Percentiles rank a stretch among this genome's conserved stretches.
These are phyloP conservation scores for Plenodomus biglobosus DNA, from an alignment of 2,329 filamentous ascomycete genomes.

Conservation along the genomic window DNA sequence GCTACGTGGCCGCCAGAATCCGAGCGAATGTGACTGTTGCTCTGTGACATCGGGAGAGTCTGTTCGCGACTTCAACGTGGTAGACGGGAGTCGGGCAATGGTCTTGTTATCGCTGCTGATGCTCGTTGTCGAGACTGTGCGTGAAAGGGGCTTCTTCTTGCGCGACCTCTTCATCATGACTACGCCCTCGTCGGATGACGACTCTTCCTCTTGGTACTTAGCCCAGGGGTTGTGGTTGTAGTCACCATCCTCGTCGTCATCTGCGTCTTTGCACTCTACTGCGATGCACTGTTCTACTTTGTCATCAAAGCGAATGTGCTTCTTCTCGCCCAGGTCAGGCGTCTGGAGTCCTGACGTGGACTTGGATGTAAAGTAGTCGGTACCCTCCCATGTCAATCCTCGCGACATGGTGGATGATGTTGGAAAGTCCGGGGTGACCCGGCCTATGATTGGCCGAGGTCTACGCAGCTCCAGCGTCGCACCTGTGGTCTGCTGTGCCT, in stretches of 20 bases:
- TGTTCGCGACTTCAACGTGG: conserved; percentile 80
- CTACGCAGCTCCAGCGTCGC: conserved; percentile 47
- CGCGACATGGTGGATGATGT: conserved; percentile 65
- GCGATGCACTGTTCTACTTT: conserved; percentile 96
- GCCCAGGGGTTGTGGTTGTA: conserved; percentile 46
- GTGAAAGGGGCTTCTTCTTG: conserved; percentile 51
- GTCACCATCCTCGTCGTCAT: conserved; percentile 60
- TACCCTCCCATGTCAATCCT: conserved; percentile 62
- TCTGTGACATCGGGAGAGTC: conserved; percentile 70
- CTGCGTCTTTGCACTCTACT: conserved; percentile 79
- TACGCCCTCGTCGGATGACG: conserved; percentile 70
- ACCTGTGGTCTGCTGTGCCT: conserved; percentile 73
- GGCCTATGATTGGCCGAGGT: conserved; percentile 59
- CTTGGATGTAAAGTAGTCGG: conserved; percentile 66
- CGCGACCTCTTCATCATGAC: conserved; percentile 77
- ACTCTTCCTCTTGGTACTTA: conserved; percentile 50
- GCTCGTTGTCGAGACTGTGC: conserved; percentile 58
- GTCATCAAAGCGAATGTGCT: conserved; percentile 95
- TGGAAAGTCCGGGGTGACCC: conserved; percentile 69
- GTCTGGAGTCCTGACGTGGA: conserved; percentile 72
- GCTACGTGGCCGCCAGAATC: conserved; percentile 49
- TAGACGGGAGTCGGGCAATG: conserved; percentile 84
- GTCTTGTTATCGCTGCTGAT: conserved; percentile 72
- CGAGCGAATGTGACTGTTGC: conserved; percentile 46
- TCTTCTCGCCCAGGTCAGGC: conserved; percentile 63